Conservation (phyloP, 2,329 filamentous ascomycete species). For the Ramularia collo-cygni region DNA sequence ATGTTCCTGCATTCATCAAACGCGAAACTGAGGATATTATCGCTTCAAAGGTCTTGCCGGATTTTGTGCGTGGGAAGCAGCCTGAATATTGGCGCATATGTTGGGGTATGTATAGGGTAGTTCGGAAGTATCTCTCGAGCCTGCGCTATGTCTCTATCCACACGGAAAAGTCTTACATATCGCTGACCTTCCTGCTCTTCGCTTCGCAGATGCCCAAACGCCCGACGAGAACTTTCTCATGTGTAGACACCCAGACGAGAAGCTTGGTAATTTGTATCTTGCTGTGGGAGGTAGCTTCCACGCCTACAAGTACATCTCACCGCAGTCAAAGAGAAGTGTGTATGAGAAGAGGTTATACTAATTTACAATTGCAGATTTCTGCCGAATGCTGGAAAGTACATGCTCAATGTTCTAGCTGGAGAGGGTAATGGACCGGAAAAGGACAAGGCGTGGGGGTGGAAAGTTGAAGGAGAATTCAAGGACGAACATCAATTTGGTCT, state of each 20-base stretch:
- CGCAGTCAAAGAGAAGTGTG: too few species aligned
- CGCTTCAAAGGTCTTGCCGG: constrained; percentile 24
- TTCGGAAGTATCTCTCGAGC: too few species aligned
- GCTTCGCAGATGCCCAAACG: constrained; percentile 54
- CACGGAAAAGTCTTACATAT: too few species aligned
- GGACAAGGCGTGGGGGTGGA: constrained; percentile 24
- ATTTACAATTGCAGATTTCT: constrained; percentile 35
- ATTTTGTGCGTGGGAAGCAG: constrained; percentile 27
- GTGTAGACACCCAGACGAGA: constrained; percentile 43
- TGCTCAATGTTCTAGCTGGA: constrained; percentile 38
- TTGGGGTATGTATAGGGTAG: too few species aligned
- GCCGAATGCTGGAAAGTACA: constrained; percentile 55
- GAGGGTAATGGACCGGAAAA: constrained; percentile 32
- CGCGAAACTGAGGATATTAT: constrained; percentile 14
- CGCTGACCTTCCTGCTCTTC: too few species aligned
- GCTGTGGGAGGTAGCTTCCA: constrained; percentile 59
- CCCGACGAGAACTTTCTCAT: constrained; percentile 58
- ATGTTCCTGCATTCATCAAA: constrained; percentile 14
- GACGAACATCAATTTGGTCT: constrained; percentile 10
- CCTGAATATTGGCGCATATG: constrained; percentile 41
- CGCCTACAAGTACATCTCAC: constrained; percentile 34
- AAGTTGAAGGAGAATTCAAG: constrained; percentile 10
- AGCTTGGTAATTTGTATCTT: constrained; percentile 49
- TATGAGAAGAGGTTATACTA: too few species aligned
- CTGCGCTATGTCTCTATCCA: too few species aligned